Evolutionary conservation across 208 protist species (phyloP), one percentile per base, ranked within the genome.

Genomic region (Porcisia hertigi): DNA sequence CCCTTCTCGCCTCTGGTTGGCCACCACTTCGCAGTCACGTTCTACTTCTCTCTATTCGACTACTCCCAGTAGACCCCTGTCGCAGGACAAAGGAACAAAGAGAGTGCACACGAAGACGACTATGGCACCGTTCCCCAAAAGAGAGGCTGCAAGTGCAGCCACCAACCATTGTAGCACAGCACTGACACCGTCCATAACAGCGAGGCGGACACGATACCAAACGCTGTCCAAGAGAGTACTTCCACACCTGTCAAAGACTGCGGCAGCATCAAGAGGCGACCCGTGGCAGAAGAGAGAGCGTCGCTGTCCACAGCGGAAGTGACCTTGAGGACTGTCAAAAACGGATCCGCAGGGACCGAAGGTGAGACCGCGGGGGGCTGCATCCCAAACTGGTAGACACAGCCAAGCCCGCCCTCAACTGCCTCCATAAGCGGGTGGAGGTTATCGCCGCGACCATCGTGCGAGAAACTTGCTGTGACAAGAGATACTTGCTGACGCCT

Each of bases 121-220:
- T 66, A 75, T 36, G 73, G 58, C 52, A 93, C 64, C 59, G 88
- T 93, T 11, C 81, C 89, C 80, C 83, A 89, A 59, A 92, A 86
- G 41, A 94, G 73, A 4, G 91, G 78, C 71, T 94, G 83, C 45
- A 94, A 60, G 72, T 94, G 85, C 34, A 94, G 79, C 85, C 87
- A 92, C 90, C 90, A 92, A 18, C 85, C 86, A 65, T 92, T 90
- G 78, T 90, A 91, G 58, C 74, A 80, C 53, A 94, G 83, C 23
- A 86, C 86, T 20, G 83, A 88, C 43, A 90, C 55, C 36, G 90
- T 92, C 86, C 86, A 92, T 20, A 92, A n/a, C 18, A 94, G 70
- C 18, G 83, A 91, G 7, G 88, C 81, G 18, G 80, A 87, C 8
- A 94, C 81, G 52, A 94, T 78, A 54, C 83, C 82, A 59, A 91